Base-by-base conservation (phyloP, 1,284 basidiomycete genomes). In the Papiliotrema fonsecae region DNA sequence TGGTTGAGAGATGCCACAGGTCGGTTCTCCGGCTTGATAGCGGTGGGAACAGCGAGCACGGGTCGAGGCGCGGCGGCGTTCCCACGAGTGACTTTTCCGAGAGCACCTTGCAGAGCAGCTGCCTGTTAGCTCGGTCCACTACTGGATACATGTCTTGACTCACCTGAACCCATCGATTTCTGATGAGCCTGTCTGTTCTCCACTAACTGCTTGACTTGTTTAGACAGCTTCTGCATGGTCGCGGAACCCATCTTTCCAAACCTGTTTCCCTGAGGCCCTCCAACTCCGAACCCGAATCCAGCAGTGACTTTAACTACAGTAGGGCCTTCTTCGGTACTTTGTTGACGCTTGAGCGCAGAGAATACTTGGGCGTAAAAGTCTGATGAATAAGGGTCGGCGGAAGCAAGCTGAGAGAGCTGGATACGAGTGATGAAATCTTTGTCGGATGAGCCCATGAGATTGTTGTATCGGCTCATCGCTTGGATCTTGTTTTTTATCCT, bases 341-440 rank as follows among this genome's bases (percentile, higher is more conserved):
- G 77, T 42, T 87, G 82, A 28, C 87, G 82, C 51, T 87, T 66
- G 50, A 92, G 81, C 1, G 89, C 88, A 42, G 87, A 85, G 69
- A 88, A 94, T 18, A 97, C 92, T 74, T 98, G 94, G 6, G 92
- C 94, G 66, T 99, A 98, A 69, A 97, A 99, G 70, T 99, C 96
- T 58, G 97, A 93, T 30, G 89, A 83, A 72, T 96, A 97, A 0
- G 96, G 96, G 75, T 98, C 96, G 61, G 88, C 84, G 2, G 90
- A 89, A 42, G 97, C 91, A 27, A 98, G 84, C 68, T 98, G 94
- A 1, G 92, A 97, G 40, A 99, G 89, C 75, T 99, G 96, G 53
- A 99, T 98, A 34, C 96, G 85, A 21, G 96, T 98, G 74, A 99
- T 98, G 70, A 98, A 99, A 69, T 98, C 96, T 77, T 98, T 98